Evolutionary conservation across 106 monocot genomes (phyloP).

Genomic region (Dactylorhiza incarnata): DNA sequence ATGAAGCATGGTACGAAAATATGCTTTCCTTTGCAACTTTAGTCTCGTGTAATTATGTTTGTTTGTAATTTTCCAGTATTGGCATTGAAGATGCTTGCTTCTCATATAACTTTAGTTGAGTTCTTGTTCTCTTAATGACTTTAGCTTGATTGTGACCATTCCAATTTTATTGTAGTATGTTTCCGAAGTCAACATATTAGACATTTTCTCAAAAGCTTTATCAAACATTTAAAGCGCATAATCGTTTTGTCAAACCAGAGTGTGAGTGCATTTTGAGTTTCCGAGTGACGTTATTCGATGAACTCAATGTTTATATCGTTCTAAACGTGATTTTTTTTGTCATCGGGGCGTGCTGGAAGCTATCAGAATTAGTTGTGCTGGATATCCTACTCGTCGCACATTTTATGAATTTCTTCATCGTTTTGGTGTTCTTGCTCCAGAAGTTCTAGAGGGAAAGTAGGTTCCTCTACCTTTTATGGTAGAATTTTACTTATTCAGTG

Average conservation of each 20-base stretch:
- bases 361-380: too few species aligned
- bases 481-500: too few species aligned
- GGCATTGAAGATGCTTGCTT: not conserved
- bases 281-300: not conserved
- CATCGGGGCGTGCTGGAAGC: too few species aligned
- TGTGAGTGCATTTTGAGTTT: conserved; percentile 51
- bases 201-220: conserved; percentile 98
- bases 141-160: conserved; percentile 4
- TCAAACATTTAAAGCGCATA: conserved; percentile 81
- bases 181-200: conserved; percentile 94
- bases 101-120: not conserved
- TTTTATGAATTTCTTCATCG: too few species aligned
- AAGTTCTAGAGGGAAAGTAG: too few species aligned
- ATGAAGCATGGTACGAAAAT: conserved; percentile 89
- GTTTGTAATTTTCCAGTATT: not conserved
- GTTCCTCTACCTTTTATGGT: too few species aligned
- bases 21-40: not conserved
- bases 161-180: conserved; percentile 57
- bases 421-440: too few species aligned
- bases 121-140: not conserved
- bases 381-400: too few species aligned
- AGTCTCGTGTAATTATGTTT: conserved; percentile 1
- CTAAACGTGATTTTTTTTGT: too few species aligned
- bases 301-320: too few species aligned
- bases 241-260: conserved; percentile 92